These are phyloP conservation scores for Meripilus lineatus DNA, from an alignment of 1,284 basidiomycete species.

Conservation along the genomic window DNA sequence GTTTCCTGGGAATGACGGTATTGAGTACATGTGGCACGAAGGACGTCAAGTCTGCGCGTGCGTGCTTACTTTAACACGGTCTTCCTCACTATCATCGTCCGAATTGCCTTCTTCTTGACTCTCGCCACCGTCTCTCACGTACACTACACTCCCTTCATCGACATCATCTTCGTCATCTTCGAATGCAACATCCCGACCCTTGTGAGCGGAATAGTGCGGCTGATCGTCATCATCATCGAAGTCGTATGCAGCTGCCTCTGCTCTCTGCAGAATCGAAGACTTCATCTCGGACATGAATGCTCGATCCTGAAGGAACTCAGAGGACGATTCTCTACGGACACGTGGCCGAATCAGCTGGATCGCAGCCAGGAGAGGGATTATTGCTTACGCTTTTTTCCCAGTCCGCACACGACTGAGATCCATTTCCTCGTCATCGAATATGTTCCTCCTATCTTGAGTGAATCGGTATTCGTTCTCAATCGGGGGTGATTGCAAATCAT, in stretches of 20 bases:
- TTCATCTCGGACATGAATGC: conserved; percentile 73
- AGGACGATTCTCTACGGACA: conserved; percentile 31
- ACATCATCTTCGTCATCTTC: conserved; percentile 48
- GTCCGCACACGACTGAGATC: conserved; percentile 56
- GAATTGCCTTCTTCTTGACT: conserved; percentile 49
- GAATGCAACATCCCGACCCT: conserved; percentile 33
- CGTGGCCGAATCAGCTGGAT: conserved; percentile 15
- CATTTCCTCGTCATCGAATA: conserved; percentile 68
- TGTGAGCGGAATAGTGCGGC: conserved; percentile 20
- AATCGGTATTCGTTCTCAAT: conserved; percentile 25
- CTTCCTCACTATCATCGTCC: conserved; percentile 47
- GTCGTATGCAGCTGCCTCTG: conserved; percentile 61
- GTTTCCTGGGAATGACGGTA: conserved; percentile 9
- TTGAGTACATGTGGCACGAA: too few species aligned
- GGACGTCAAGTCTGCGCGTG: too few species aligned
- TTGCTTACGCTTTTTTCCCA: conserved; percentile 63
- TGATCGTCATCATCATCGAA: conserved; percentile 53
- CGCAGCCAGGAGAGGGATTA: neutral
- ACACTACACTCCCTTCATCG: conserved; percentile 30
- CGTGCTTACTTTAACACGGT: conserved; percentile 35
- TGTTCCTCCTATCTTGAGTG: conserved; percentile 54
- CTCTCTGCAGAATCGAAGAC: conserved; percentile 72
- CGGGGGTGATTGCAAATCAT: neutral
- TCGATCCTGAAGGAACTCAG: conserved; percentile 46
- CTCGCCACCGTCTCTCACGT: conserved; percentile 54